Base-by-base conservation (phyloP, 2,329 filamentous ascomycete genomes). In the Penicillium sp. region DNA sequence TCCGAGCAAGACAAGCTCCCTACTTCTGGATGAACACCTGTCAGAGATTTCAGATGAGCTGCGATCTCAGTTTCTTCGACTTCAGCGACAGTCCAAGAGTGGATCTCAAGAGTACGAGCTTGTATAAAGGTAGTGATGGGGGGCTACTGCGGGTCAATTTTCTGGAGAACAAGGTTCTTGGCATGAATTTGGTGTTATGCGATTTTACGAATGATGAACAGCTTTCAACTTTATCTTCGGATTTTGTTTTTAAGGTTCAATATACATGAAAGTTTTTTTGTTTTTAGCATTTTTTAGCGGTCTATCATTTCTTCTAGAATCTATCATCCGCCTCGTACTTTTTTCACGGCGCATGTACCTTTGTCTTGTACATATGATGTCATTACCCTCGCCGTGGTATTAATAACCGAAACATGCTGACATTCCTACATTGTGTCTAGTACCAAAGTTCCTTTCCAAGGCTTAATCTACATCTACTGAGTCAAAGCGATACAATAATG, bases 401-500 rank as follows among this genome's bases (percentile, higher is more conserved):
- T 37, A 37, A 18, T 18, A 37, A 18, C 33, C 33, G 33, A 9
- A n/a, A 18, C 33, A 18, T 6, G 33, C 15, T n/a, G 15, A 5
- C 33, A 18, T 18, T 2, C 12, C 15, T 9, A 37, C n/a, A 3
- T n/a, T 33, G 27, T 31, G 5, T 15, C 14, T 6, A 12, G 27
- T 14, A 15, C 29, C 1, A 15, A 6, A 31, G 12, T 31, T 31
- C 12, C 29, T 6, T 15, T 15, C 12, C 4, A 15, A 31, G 14
- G 5, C 12, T 31, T 6, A 15, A 14, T 14, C 1, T n/a, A 35
- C 33, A 14, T 14, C 1, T n/a, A 35, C 33, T n/a, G n/a, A 11
- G 8, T 1, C 1, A n/a, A 40, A 4, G 2, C 15, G 8, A 18
- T 12, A 45, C 6, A 8, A 72, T 71, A n/a, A n/a, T n/a, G n/a